A percentile compares a stretch with the other conserved stretches of the same genome.
These are phyloP conservation scores for Eleusine indica DNA, from an alignment of 176 grass and related monocot genomes.

Conservation along the genomic window DNA sequence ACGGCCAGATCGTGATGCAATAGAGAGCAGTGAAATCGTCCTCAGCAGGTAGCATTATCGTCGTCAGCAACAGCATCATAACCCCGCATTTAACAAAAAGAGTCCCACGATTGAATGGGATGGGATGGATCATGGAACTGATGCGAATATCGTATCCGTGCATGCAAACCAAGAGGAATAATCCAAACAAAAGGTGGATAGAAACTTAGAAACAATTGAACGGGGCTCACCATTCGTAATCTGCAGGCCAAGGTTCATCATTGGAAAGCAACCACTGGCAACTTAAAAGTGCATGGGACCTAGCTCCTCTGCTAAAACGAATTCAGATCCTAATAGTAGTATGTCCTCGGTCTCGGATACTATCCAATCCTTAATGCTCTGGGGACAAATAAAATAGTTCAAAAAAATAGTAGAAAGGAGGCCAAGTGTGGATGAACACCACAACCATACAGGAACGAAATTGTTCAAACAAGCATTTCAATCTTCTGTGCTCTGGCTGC, in stretches of 20 bases:
- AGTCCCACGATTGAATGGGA: not conserved
- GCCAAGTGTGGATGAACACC: not conserved
- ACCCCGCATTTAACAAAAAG: not conserved
- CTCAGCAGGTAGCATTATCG: not conserved
- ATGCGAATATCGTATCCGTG: constrained; percentile 6
- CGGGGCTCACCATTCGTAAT: constrained; percentile 11
- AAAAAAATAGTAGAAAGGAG: not conserved
- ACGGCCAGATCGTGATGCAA: not conserved
- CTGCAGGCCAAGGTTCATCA: constrained; percentile 27
- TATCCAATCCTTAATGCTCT: not conserved
- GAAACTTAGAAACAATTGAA: constrained; percentile 5
- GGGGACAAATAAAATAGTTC: not conserved
- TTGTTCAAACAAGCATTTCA: constrained; percentile 19
- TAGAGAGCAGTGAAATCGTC: not conserved
- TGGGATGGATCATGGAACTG: not conserved
- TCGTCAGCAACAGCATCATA: constrained; percentile 17
- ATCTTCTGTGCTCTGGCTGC: not conserved
- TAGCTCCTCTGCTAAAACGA: not conserved
- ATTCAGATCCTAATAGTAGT: not conserved
- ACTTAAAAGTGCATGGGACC: not conserved
- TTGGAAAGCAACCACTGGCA: not conserved
- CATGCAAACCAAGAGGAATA: constrained; percentile 36
- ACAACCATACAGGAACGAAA: not conserved
- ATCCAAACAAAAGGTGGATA: constrained; percentile 25
- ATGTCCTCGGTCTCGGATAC: not conserved